Evolutionary conservation across 1,284 basidiomycete species (phyloP).

Genomic region (Apiotrichum akiyoshidainum): DNA sequence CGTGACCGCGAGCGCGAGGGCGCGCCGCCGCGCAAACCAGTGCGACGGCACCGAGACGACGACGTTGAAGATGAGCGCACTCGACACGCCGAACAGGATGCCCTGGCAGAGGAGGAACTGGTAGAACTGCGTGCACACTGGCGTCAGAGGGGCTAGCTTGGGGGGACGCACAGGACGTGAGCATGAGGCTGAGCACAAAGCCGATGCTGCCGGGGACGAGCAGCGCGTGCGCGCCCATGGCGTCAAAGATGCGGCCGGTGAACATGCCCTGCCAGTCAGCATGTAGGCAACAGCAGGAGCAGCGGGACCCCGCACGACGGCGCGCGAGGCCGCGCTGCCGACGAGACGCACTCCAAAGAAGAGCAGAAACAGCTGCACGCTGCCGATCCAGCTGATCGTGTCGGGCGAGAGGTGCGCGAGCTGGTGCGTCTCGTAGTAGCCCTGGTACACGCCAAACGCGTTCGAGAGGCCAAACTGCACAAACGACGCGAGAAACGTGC

Average conservation of each 20-base stretch:
- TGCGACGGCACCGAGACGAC: conserved; percentile 55
- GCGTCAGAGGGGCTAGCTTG: background rate
- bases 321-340: too few relatives aligned
- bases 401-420: conserved; percentile 21
- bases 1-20: conserved; percentile 34
- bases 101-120: conserved; percentile 45
- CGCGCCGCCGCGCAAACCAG: conserved; percentile 50
- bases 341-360: conserved; percentile 34
- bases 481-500: conserved; percentile 10
- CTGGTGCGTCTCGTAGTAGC: conserved; percentile 28
- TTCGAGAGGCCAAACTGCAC: conserved; percentile 25
- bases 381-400: conserved; percentile 66
- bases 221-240: conserved; percentile 45
- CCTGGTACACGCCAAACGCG: conserved; percentile 32
- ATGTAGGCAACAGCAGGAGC: too few relatives aligned
- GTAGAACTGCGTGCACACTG: conserved; percentile 61
- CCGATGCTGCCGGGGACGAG: conserved; percentile 53
- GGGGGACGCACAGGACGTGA: conserved; percentile 8
- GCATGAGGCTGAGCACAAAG: conserved; percentile 46
- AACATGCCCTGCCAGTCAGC: conserved; percentile 44
- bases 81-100: conserved; percentile 27
- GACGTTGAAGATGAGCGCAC: conserved; percentile 56
- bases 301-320: too few relatives aligned
- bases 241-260: conserved; percentile 23
- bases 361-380: conserved; percentile 59